These are phyloP conservation scores for Stachybotrys chlorohalonatus DNA, from an alignment of 2,329 filamentous ascomycete species.

Conservation along the genomic window DNA sequence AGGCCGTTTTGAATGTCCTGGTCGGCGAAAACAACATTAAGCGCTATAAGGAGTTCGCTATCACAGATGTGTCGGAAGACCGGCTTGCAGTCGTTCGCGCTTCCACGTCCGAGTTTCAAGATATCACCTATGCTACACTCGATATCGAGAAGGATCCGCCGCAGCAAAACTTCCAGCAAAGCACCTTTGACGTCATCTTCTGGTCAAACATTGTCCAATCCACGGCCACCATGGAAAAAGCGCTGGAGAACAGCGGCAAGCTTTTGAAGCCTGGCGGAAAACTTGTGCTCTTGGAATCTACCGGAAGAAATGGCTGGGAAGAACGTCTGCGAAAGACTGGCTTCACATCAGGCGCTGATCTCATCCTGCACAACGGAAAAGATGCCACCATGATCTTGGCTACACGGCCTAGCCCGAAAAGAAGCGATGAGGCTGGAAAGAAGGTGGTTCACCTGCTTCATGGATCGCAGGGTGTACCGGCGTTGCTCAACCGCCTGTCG, in stretches of 20 bases:
- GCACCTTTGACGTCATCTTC: conserved; percentile 20
- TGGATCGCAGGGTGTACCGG: too few relatives aligned
- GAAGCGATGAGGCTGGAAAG: too few relatives aligned
- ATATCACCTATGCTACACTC: not conserved
- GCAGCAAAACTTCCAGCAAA: not conserved
- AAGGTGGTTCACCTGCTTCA: too few relatives aligned
- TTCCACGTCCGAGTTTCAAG: conserved; percentile 5
- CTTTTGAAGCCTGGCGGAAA: conserved; percentile 15
- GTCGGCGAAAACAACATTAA: conserved; percentile 1
- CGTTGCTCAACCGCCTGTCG: too few relatives aligned
- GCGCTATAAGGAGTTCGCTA: conserved; percentile 21
- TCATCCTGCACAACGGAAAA: too few relatives aligned
- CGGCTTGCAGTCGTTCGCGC: conserved; percentile 19
- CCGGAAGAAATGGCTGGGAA: not conserved
- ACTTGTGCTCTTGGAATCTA: conserved; percentile 12
- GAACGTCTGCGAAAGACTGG: too few relatives aligned
- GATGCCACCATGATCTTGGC: too few relatives aligned
- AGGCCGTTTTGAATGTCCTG: conserved; percentile 1
- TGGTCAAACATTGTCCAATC: conserved; percentile 12
- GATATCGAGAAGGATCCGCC: not conserved
- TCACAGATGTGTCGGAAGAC: conserved; percentile 28
- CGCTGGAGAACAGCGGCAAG: not conserved
- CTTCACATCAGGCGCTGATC: too few relatives aligned
- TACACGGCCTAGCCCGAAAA: too few relatives aligned
- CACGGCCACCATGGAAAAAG: conserved; percentile 10